A percentile compares a stretch with the other conserved stretches of the same genome.
phyloP scores from a whole-genome alignment of 1,139 yeast species.

The Candida freyschussii region DNA sequence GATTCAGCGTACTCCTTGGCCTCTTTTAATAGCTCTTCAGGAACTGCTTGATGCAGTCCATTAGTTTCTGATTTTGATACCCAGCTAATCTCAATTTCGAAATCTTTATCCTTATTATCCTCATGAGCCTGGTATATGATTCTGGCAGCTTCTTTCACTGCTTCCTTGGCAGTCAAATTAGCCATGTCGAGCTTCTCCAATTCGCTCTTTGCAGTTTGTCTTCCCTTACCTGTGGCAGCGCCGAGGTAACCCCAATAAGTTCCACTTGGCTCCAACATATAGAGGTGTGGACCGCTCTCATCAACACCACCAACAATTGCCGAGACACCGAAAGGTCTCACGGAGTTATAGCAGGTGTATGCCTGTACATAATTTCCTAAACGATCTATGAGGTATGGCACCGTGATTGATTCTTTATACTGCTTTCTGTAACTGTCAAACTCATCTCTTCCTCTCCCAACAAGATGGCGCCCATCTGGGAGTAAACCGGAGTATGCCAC shows the following conservation, averaged over 20 bases:
- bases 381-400: conserved; percentile 81
- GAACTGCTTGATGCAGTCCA: conserved; percentile 78
- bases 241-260: conserved; percentile 96
- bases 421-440: conserved; percentile 73
- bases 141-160: conserved; percentile 89
- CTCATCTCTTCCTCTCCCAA: conserved; percentile 89
- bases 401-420: conserved; percentile 73
- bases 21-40: conserved; percentile 70
- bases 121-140: conserved; percentile 94
- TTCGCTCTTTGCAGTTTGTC: conserved; percentile 94
- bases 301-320: conserved; percentile 94
- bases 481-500: conserved; percentile 91
- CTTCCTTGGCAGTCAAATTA: conserved; percentile 68
- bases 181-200: conserved; percentile 83
- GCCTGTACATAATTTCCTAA: conserved; percentile 93
- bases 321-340: conserved; percentile 93
- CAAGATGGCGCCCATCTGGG: conserved; percentile 96
- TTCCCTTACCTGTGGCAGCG: conserved; percentile 97
- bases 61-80: conserved; percentile 67
- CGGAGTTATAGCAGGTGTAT: conserved; percentile 92
- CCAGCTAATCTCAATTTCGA: conserved; percentile 94
- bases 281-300: conserved; percentile 81
- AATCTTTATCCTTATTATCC: conserved; percentile 95
- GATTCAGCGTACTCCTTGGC: conserved; percentile 80
- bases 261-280: conserved; percentile 98